Conservation (phyloP, 2,329 filamentous ascomycete species). For the Ophiostoma ulmi region DNA sequence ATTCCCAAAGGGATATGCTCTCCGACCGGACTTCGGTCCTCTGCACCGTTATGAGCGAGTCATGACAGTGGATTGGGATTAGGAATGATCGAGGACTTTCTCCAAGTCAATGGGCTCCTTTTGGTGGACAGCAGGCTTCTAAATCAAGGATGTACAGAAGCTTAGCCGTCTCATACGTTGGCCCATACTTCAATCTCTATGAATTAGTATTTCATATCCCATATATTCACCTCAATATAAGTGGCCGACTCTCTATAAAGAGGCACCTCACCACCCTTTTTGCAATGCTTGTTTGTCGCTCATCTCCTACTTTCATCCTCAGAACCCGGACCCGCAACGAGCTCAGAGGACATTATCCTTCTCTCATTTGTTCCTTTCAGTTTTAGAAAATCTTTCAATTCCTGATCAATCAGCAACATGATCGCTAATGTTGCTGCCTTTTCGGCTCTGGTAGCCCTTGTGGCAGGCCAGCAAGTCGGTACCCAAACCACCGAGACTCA, state of each 20-base stretch:
- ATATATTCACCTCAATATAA: neutral
- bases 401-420: conserved; percentile 21
- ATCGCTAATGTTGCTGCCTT: conserved; percentile 34
- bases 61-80: neutral
- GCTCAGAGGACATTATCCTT: neutral
- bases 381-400: neutral
- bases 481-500: conserved; percentile 45
- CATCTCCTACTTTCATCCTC: conserved; percentile 5
- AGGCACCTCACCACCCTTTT: conserved; percentile 5
- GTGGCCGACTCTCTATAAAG: conserved; percentile 2
- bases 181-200: neutral
- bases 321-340: neutral
- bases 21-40: neutral
- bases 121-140: neutral
- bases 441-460: conserved; percentile 41
- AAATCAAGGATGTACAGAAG: neutral
- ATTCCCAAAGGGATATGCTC: neutral
- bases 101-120: neutral
- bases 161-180: neutral
- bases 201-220: neutral
- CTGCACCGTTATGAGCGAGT: conserved; percentile 1
- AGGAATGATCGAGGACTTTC: neutral
- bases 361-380: neutral
- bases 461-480: conserved; percentile 45
- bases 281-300: neutral